Percentiles rank a stretch among this genome's conserved stretches.
Evolutionary conservation across 2,329 filamentous ascomycete species (phyloP).

Genomic region (Colletotrichum sp.): DNA sequence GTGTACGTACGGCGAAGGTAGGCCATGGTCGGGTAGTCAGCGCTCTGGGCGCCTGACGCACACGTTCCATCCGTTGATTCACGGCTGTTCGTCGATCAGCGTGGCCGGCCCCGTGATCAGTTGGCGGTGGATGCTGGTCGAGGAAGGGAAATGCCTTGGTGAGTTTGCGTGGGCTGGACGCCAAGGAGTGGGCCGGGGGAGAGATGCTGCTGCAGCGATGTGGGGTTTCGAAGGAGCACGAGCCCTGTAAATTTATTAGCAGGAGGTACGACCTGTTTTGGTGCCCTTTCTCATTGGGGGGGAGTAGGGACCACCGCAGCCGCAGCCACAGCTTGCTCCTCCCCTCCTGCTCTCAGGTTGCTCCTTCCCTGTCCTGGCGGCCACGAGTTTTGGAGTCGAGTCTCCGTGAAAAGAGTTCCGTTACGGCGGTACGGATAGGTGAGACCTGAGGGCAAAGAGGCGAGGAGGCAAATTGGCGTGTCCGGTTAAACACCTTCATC

Average conservation of each 20-base stretch:
- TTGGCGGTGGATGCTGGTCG: not conserved
- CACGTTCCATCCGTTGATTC: not conserved
- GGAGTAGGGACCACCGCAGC: not conserved
- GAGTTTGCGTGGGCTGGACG: not conserved
- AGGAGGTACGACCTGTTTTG: conserved; percentile 6
- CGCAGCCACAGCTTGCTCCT: not conserved
- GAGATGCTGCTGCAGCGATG: not conserved
- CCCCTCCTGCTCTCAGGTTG: not conserved
- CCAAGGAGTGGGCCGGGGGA: not conserved
- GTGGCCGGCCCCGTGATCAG: not conserved
- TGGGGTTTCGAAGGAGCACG: conserved; percentile 12
- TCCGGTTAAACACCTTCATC: not conserved
- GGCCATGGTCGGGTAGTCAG: not conserved
- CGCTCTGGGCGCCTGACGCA: not conserved
- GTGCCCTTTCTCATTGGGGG: not conserved
- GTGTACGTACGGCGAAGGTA: not conserved
- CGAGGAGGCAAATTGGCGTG: not conserved
- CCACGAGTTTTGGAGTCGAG: not conserved
- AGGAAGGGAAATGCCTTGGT: not conserved
- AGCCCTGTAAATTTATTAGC: conserved; percentile 5
- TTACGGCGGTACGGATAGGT: not conserved
- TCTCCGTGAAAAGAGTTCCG: not conserved
- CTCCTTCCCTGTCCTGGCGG: not conserved
- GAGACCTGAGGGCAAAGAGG: not conserved
- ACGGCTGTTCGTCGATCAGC: not conserved